Evolutionary conservation across 306 rosid genomes (phyloP).

Genomic region (Inga leiocalycina): DNA sequence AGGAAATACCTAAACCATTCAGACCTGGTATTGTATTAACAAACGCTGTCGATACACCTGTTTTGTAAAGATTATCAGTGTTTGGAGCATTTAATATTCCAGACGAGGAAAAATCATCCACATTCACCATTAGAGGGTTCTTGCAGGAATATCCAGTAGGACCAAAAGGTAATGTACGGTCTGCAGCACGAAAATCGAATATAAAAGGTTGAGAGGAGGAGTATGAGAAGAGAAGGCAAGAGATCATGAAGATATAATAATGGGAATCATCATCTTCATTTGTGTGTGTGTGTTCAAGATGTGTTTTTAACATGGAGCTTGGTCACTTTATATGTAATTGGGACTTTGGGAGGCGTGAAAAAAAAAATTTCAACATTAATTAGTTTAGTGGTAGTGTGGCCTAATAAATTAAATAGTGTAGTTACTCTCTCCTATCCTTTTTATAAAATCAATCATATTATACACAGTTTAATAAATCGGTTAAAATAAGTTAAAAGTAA

Average conservation of each 20-base stretch:
- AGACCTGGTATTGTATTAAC: conserved; percentile 56
- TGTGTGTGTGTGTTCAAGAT: not conserved
- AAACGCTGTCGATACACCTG: conserved; percentile 50
- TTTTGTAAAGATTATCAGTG: conserved; percentile 39
- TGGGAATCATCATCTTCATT: not conserved
- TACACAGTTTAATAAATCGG: too few species aligned
- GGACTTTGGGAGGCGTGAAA: not conserved
- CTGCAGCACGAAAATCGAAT: not conserved
- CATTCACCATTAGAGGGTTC: conserved; percentile 41
- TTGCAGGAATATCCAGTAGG: conserved; percentile 29
- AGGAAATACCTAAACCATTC: conserved; percentile 64
- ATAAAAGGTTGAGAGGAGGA: not conserved
- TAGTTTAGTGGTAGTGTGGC: not conserved
- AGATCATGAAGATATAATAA: not conserved
- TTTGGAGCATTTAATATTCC: conserved; percentile 29
- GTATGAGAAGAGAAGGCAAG: not conserved
- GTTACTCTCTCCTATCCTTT: too few species aligned
- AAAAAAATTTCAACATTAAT: not conserved
- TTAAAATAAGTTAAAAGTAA: too few species aligned
- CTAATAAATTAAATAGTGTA: not conserved
- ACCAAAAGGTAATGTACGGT: not conserved
- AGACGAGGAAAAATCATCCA: conserved; percentile 38
- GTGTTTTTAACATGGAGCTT: not conserved
- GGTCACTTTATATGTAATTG: not conserved
- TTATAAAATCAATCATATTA: too few species aligned